Conservation (phyloP, 352 stramenopile genomes). For the Phytophthora capsici region DNA sequence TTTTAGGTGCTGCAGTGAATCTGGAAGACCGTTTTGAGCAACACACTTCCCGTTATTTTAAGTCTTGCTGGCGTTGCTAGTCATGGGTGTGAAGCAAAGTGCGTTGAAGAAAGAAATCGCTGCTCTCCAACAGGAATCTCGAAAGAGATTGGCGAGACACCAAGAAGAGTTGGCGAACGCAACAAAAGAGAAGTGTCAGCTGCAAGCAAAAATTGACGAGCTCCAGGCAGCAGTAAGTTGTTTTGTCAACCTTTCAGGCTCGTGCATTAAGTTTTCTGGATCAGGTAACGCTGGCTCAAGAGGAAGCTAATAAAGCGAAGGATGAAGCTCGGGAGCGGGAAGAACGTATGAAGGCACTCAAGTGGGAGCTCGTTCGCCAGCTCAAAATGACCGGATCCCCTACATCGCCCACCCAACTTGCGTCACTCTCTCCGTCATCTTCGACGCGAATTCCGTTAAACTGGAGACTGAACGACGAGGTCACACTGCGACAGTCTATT, state of each 20-base stretch:
- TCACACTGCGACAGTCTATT: conserved; percentile 38
- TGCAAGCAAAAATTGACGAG: conserved; percentile 63
- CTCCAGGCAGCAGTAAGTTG: conserved; percentile 56
- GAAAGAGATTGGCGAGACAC: conserved; percentile 38
- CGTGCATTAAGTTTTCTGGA: background rate
- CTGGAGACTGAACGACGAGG: conserved; percentile 65
- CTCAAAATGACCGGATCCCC: conserved; percentile 36
- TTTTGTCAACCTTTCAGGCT: no score
- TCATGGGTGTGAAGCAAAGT: conserved; percentile 64
- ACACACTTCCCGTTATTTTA: conserved; percentile 37
- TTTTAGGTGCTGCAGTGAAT: conserved; percentile 9
- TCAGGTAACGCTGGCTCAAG: conserved; percentile 54
- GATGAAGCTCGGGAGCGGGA: conserved; percentile 48
- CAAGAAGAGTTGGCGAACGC: conserved; percentile 44
- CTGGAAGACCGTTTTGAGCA: conserved; percentile 12
- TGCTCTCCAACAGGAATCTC: conserved; percentile 49
- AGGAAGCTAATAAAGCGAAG: conserved; percentile 57
- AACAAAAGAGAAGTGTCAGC: conserved; percentile 54
- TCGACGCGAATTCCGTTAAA: conserved; percentile 48
- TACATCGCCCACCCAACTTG: conserved; percentile 19
- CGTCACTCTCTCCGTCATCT: conserved; percentile 20
- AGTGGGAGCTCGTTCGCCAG: conserved; percentile 77
- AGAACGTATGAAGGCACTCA: conserved; percentile 73
- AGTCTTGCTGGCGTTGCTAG: background rate
- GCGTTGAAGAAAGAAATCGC: conserved; percentile 67